Base-by-base conservation (phyloP, 441 rosid genomes). In the Populus tomentosa region DNA sequence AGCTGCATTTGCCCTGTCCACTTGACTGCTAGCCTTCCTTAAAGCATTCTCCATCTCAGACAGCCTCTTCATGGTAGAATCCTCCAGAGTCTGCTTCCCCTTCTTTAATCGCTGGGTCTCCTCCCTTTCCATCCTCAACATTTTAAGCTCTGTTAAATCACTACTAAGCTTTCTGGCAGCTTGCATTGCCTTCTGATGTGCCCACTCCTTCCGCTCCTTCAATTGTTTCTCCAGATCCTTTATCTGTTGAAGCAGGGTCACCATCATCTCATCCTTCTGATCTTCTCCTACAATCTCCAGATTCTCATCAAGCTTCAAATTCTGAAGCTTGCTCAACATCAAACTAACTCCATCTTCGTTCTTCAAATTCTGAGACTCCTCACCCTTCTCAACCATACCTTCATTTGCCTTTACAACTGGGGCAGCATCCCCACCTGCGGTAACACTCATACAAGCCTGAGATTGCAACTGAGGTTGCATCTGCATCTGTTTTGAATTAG, bases 151-250 rank as follows among this genome's bases (percentile, higher is more conserved):
- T 3, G 91, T 84, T 68, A 92, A 82, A 76, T 95, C 98, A 85
- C 86, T 86, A 69, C 94, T 90, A 38, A 94, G 93, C 89, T 86
- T 94, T 80, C 90, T 87, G 2, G 99, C 98, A 78, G 97, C 99
- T 87, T 95, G 98, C 93, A 91, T 88, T 53, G 97, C 98, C 90
- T 94, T 95, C 86, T 92, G 90, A 59, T 91, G 97, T 61, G 98
- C 97, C 99, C 99, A 95, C 14, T 94, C 98, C 85, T 86, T 94
- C 80, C 95, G 85, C 64, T 94, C 98, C 81, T 89, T 88, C 71
- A 92, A 86, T 82, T 90, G 95, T 81, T 76, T 90, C 83, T 90
- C 94, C 30, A 91, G 86, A 82, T 92, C 97, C 85, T 89, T 88
- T 74, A 91, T 86, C 85, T 90, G 92, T 70, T 82, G 90, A 78